Percentiles rank a stretch among this genome's conserved stretches.
These are phyloP conservation scores for Microbotryum violaceum DNA, from an alignment of 1,284 basidiomycete genomes.

Conservation along the genomic window DNA sequence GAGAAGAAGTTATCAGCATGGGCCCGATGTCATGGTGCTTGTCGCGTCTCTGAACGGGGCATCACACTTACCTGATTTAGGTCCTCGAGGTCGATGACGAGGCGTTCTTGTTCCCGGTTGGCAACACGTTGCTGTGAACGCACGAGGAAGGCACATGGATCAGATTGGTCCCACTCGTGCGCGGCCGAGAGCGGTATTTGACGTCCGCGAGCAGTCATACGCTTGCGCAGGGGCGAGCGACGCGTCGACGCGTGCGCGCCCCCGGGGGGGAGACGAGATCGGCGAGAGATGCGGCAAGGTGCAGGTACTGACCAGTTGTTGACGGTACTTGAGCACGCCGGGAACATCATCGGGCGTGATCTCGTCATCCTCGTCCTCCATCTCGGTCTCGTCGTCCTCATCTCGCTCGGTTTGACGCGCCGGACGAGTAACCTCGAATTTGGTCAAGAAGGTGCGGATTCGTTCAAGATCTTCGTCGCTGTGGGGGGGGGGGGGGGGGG, in stretches of 20 bases:
- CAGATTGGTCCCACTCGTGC: too few relatives aligned
- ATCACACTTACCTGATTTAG: slow-evolving; percentile 36
- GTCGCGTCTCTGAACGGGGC: slow-evolving; percentile 2
- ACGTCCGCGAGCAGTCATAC: too few relatives aligned
- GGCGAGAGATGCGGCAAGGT: neutral
- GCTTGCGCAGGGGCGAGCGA: too few relatives aligned
- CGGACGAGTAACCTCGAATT: slow-evolving; percentile 45
- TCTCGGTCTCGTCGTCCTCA: slow-evolving; percentile 61
- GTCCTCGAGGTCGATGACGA: slow-evolving; percentile 43
- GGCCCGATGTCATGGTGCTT: neutral
- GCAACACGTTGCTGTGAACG: slow-evolving; percentile 72
- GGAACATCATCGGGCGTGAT: neutral
- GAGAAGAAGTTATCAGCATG: neutral
- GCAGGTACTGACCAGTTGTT: slow-evolving; percentile 61
- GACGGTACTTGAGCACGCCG: slow-evolving; percentile 67
- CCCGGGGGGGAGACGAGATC: too few relatives aligned
- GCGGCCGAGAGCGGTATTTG: too few relatives aligned
- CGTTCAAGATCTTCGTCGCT: slow-evolving; percentile 48
- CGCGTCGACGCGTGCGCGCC: too few relatives aligned
- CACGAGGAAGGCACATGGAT: too few relatives aligned
- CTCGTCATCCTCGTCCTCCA: slow-evolving; percentile 44
- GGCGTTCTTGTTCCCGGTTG: slow-evolving; percentile 79
- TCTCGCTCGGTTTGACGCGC: slow-evolving; percentile 55
- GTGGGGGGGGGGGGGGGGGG: slow-evolving; percentile 47
- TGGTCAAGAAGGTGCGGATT: slow-evolving; percentile 62